These are phyloP conservation scores for Pythium dissotocum DNA, from an alignment of 352 stramenopile genomes.

Conservation along the genomic window DNA sequence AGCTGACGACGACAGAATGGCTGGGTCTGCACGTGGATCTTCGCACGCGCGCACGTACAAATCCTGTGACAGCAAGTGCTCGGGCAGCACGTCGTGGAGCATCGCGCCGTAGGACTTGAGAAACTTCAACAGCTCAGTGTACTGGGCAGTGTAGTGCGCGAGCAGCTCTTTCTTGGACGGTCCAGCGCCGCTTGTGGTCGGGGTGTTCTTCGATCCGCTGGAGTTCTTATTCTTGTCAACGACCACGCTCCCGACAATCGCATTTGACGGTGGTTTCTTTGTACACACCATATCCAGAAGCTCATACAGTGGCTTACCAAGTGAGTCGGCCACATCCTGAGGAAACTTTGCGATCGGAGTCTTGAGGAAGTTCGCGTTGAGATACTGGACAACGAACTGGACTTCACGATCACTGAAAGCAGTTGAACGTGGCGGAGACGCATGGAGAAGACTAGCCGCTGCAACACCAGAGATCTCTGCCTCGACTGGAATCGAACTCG, in stretches of 20 bases:
- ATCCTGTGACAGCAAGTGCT: conserved; percentile 76
- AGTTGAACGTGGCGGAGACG: not conserved
- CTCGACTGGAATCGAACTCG: conserved; percentile 22
- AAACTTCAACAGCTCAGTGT: conserved; percentile 87
- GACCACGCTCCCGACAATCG: conserved; percentile 32
- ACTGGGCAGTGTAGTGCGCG: conserved; percentile 66
- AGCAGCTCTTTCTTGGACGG: conserved; percentile 66
- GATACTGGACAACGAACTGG: conserved; percentile 77
- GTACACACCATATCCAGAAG: conserved; percentile 89
- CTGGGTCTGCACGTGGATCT: conserved; percentile 48
- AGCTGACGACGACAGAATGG: conserved; percentile 43
- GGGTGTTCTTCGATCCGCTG: conserved; percentile 11
- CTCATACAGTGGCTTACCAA: conserved; percentile 85
- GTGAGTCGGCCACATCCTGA: conserved; percentile 68
- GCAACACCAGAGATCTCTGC: not conserved
- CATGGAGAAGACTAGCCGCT: not conserved
- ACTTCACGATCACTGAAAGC: conserved; percentile 49
- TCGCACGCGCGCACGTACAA: conserved; percentile 85
- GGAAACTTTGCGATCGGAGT: conserved; percentile 72
- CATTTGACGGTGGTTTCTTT: conserved; percentile 67
- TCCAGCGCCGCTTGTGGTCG: not conserved
- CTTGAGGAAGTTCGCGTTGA: conserved; percentile 83
- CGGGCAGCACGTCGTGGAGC: conserved; percentile 83
- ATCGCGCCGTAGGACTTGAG: conserved; percentile 92
- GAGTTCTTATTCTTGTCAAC: conserved; percentile 22